Evolutionary conservation across 192 early-diverging fungal genomes (phyloP), one percentile per base, ranked within the genome.

Genomic region (Backusella liffmaniae): DNA sequence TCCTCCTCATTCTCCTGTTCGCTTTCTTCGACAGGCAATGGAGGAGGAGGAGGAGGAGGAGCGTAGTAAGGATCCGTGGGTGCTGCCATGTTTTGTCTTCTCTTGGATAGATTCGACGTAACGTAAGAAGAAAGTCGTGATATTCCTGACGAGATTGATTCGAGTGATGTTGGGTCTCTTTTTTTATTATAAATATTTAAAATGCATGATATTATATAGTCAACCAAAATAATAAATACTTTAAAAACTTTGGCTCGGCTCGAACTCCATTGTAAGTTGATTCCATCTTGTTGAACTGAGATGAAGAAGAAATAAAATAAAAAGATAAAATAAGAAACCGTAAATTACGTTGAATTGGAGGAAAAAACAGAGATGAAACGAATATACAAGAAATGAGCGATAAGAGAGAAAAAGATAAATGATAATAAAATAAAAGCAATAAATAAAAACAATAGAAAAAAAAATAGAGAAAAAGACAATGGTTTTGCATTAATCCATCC

Each of bases 81-180:
- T 5, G 78, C 66, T 32, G 65, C 21, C 36, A 77, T 35, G 37
- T 35, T 72, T 21, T 68, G 37, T 37, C 73, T 81, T 56, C 70
- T 66, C 59, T 79, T 75, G 9, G 89, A 90, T 29, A 92, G 77
- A 72, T 88, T 90, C 74, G 87, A 85, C 9, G 89, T 74, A 37
- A 93, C 90, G 36, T 91, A 91, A 16, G 89, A 86, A 10, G 90
- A 91, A 2, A 92, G 77, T 36, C 88, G 87, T 37, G 87, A 87
- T 32, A 91, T 72, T 23, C 84, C 91, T 8, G 88, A 91, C 18
- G 89, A 87, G 32, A 93, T 67, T 8, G 84, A 87, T 67, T 90
- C 86, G 5, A 92, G 66, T 18, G 90, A 81, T 15, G 92, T 88
- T 21, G 89, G 92, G 76, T 91, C 90, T 73, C 88, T 91, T 46